Evolutionary conservation across 306 rosid species (phyloP), one percentile per base, ranked within the genome.

Genomic region (Quercus variabilis): DNA sequence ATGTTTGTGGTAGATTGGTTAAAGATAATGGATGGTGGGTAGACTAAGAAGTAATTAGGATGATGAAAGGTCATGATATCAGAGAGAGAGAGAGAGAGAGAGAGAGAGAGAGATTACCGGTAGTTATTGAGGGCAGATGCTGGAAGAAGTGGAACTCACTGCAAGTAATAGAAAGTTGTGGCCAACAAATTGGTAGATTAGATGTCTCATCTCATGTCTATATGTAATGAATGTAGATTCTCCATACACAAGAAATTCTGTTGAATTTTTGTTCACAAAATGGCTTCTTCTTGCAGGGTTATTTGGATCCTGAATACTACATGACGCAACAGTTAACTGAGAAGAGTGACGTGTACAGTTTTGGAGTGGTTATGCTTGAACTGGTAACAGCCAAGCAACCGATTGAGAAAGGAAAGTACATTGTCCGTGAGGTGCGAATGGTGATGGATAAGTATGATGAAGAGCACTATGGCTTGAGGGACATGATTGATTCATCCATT

Each of bases 241-340:
- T 67, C 25, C 25, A 67, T 67, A 9, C 26, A 67, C 38, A 19
- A 15, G 51, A 19, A 67, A 18, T 14, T 23, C 28, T 33, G 5
- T 19, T 67, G 52, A 35, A 33, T 4, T 31, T 67, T 33, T 18
- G 4, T 67, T 18, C 41, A 5, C 26, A 19, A 17, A 52, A 57
- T 59, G 23, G 5, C 13, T 69, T 43, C 57, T 82, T 49, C 63
- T 23, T 85, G 83, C 88, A 95, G 99, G 99, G 99, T 12, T 95
- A 95, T 81, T 69, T 95, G 38, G 99, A 95, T 85, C 99, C 98
- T 3, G 96, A 95, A 84, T 95, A 95, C 71, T 95, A 95, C 89
- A 86, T 91, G 97, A 95, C 97, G 23, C 97, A 95, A 67, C 98
- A 95, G 59, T 78, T 95, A 41, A 91, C 97, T 0, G 98, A 91